These are phyloP conservation scores for Torulaspora microellipsoides DNA, from an alignment of 805 yeast species.

Conservation along the genomic window DNA sequence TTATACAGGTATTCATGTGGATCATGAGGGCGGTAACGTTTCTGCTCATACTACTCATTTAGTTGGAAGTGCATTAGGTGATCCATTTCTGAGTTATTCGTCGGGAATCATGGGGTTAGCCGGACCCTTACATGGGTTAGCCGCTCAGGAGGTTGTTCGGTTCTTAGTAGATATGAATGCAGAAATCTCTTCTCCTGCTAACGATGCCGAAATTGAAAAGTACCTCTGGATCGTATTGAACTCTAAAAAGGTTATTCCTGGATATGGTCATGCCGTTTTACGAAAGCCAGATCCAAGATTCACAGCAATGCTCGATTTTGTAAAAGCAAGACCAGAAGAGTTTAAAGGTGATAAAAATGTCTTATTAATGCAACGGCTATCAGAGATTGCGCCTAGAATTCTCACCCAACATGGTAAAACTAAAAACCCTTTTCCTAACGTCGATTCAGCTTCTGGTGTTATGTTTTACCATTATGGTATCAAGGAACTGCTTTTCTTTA, in stretches of 20 bases:
- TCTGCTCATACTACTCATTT: constrained; percentile 75
- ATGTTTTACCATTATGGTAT: constrained; percentile 76
- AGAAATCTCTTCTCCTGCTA: constrained; percentile 36
- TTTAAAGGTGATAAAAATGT: constrained; percentile 61
- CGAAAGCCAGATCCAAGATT: constrained; percentile 81
- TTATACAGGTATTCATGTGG: constrained; percentile 71
- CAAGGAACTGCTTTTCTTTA: constrained; percentile 67
- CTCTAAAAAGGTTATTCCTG: constrained; percentile 77
- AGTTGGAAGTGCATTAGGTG: constrained; percentile 76
- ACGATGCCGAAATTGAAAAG: constrained; percentile 48
- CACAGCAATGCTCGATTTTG: constrained; percentile 68
- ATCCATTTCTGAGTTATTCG: constrained; percentile 68
- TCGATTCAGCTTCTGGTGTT: constrained; percentile 75
- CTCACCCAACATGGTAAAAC: constrained; percentile 77
- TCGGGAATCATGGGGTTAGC: constrained; percentile 83
- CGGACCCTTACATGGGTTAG: constrained; percentile 82
- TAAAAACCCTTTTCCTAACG: constrained; percentile 82
- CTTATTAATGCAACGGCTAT: constrained; percentile 59
- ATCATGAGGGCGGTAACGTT: constrained; percentile 83
- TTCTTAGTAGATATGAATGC: constrained; percentile 62
- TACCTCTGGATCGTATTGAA: constrained; percentile 69
- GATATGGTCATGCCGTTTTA: constrained; percentile 84
- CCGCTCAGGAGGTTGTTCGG: constrained; percentile 79
- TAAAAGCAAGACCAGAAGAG: constrained; percentile 46
- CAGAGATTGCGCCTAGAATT: constrained; percentile 70